Evolutionary conservation across 2,329 filamentous ascomycete species (phyloP), one percentile per base, ranked within the genome.

Genomic region (Aspergillus cejpii): DNA sequence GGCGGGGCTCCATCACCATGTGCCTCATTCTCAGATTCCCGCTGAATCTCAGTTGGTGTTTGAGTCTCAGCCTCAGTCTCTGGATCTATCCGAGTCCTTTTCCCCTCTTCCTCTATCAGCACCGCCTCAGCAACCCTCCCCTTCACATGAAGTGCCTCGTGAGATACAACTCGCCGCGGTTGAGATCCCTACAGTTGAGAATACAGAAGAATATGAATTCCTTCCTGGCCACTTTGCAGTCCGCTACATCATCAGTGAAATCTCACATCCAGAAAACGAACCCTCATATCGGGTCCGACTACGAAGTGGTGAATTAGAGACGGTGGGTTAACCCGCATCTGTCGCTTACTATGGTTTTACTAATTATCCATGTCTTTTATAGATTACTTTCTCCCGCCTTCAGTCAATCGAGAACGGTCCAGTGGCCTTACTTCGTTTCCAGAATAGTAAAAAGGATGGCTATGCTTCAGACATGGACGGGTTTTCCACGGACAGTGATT

Each of bases 171-270:
- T 49, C 31, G 27, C 43, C 34, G 58, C 56, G 28, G 57, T 71
- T 26, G 50, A 64, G 23, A 46, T 68, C 10, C 67, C 68, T 7
- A 36, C 15, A 1, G 41, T 67, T 4, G 41, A 55, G 3, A 57
- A 67, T 31, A 48, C 51, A 15, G 53, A 62, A 8, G 61, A 66
- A 15, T 72, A 69, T 50, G 56, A 66, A 11, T 67, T 56, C 43
- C 53, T 71, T 11, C 66, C 67, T 1, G 67, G 67, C 8, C 66
- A 70, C 50, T 68, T 62, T 43, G 49, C 53, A 5, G 62, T 63
- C 10, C 54, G 52, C 14, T 56, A 55, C 21, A 51, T 71, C 39
- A 53, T 68, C 37, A 45, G 51, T 19, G 50, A 69, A 26, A 53
- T 52, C 14, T 52, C 50, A 31, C 49, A 57, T 19, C 41, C 47